Evolutionary conservation across 75 land plant species (phyloP), one percentile per base, ranked within the genome.

Genomic region (Selaginella tamariscina): DNA sequence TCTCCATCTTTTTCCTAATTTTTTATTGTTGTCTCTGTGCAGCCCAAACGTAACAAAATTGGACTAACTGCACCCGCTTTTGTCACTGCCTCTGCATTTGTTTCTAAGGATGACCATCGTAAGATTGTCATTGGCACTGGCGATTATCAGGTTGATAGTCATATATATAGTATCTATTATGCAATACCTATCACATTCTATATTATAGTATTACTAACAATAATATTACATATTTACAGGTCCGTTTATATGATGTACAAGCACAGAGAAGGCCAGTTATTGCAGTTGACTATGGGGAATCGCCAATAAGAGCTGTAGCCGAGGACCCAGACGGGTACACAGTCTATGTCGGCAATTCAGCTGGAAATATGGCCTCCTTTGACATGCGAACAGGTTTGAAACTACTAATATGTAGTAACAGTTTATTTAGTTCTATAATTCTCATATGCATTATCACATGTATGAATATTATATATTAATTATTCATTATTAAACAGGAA

Each of bases 341-440:
- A 29, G 72, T 93, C 13, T 86, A 79, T 75, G 74, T 86, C 27
- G 98, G 98, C 56, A 89, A 78, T 59, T 87, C 84, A 18, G 71
- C 74, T 65, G 98, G 98, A 56, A 91, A 86, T 79, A 78, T 93
- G 76, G 98, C 88, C 70, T 84, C 96, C 27, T 72, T 89, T 81
- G 98, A 93, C 77, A 86, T 86, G 75, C 90, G 98, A 32, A 89
- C 94, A 78, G 98, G 98, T 88, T 68, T 55, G 30, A 5, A 5
- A 5, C 11, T 39, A 5, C 49, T 39, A 5, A 15, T 15, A 39
- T 5, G n/a, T n/a, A n/a, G n/a, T n/a, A n/a, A n/a, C n/a, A n/a
- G n/a, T n/a, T n/a, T n/a, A n/a, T n/a, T n/a, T n/a, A n/a, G n/a
- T n/a, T n/a, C n/a, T n/a, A n/a, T n/a, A n/a, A n/a, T n/a, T n/a